Percentiles rank a stretch among this genome's conserved stretches.
phyloP scores from a whole-genome alignment of 352 stramenopile species.

The Globisporangium cederbergense region DNA sequence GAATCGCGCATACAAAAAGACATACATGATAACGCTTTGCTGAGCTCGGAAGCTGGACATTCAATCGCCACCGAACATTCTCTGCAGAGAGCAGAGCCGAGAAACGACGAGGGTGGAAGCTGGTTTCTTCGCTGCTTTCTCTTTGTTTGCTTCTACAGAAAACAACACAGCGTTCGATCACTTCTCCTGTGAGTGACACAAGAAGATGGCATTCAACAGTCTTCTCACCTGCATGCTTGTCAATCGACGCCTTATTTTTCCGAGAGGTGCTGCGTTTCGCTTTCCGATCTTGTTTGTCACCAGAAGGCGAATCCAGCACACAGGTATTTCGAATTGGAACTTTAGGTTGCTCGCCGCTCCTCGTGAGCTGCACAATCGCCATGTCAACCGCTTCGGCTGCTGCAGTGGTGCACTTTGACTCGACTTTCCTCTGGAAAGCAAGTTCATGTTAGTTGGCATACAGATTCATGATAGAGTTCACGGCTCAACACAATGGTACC shows the following conservation, averaged over 20 bases:
- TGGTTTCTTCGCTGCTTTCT: not conserved
- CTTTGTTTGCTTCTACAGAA: not conserved
- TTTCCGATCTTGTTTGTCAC: not conserved
- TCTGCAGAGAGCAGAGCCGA: slow-evolving; percentile 39
- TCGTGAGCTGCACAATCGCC: not conserved
- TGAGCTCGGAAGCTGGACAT: not conserved
- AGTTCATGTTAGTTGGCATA: not conserved
- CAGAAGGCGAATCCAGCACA: slow-evolving; percentile 1
- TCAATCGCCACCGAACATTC: slow-evolving; percentile 39
- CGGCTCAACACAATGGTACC: not conserved
- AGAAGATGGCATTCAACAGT: not conserved
- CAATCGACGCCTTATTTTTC: not conserved
- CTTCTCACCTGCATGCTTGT: not conserved
- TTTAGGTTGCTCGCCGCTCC: not conserved
- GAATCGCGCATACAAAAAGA: not conserved
- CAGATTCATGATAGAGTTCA: not conserved
- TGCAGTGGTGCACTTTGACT: not conserved
- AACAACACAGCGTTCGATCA: not conserved
- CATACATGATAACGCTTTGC: not conserved
- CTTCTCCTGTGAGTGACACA: not conserved
- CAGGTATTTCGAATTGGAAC: slow-evolving; percentile 3
- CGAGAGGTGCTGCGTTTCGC: not conserved
- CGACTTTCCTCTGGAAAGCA: not conserved
- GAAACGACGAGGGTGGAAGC: not conserved
- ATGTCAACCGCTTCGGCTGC: not conserved